Evolutionary conservation across 192 early-diverging fungal species (phyloP).

Genomic region (Martensiomyces pterosporus): DNA sequence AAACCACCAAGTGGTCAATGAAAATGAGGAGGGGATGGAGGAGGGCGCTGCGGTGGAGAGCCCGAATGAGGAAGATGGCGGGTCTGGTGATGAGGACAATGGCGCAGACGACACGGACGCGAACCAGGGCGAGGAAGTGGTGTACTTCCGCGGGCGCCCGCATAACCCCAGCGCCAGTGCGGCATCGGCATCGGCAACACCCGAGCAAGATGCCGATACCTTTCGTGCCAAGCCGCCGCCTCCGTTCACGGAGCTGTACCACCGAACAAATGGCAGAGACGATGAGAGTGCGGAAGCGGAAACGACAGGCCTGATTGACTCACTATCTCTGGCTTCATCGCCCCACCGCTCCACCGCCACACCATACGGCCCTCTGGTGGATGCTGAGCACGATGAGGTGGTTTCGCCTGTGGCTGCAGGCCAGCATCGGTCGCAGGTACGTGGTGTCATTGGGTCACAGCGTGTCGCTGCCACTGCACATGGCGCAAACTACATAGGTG

Average conservation of each 20-base stretch:
- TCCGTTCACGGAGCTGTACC: too few species aligned
- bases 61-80: background rate
- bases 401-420: constrained; percentile 9
- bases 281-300: too few species aligned
- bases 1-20: too few species aligned
- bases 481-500: background rate
- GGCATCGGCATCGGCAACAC: too few species aligned
- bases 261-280: too few species aligned
- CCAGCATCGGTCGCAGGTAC: background rate
- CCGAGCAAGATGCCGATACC: too few species aligned
- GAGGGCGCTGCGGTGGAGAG: background rate
- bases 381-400: constrained; percentile 30
- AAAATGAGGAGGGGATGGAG: background rate
- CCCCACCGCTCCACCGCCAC: background rate
- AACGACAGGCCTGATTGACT: background rate
- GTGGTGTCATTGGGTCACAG: constrained; percentile 29
- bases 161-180: too few species aligned
- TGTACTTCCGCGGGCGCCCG: background rate
- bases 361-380: constrained; percentile 5
- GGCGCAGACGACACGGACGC: background rate
- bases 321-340: background rate
- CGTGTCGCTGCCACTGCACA: background rate
- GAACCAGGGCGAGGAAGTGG: background rate
- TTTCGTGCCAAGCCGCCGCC: too few species aligned
- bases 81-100: background rate